Evolutionary conservation across 208 protist species (phyloP).

Genomic region (Wallacemonas sp.): DNA sequence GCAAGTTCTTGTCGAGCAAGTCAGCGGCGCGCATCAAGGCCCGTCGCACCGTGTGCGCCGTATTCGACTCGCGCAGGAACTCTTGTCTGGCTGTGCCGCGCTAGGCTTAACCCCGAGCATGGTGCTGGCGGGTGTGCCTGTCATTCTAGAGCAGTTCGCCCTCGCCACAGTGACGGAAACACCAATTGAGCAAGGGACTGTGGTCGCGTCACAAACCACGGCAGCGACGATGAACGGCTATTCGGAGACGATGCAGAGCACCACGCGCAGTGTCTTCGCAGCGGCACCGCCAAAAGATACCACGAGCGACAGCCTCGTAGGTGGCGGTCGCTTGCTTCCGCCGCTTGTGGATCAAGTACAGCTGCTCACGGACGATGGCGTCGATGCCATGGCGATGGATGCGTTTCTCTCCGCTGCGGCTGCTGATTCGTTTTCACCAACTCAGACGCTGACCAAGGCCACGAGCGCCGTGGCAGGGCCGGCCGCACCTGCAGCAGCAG

Average conservation of each 20-base stretch:
- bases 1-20: neutral
- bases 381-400: slow-evolving; percentile 11
- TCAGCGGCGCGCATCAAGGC: slow-evolving; percentile 2
- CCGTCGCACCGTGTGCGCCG: slow-evolving; percentile 17
- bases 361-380: neutral
- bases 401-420: neutral
- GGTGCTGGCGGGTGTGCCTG: slow-evolving; percentile 54
- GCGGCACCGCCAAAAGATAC: neutral
- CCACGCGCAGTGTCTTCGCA: neutral
- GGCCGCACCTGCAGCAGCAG: neutral
- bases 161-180: neutral
- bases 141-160: neutral
- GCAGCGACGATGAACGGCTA: neutral
- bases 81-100: slow-evolving; percentile 50
- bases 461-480: too few relatives aligned
- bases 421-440: too few relatives aligned
- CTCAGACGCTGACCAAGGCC: too few relatives aligned
- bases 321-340: slow-evolving; percentile 24
- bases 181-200: too few relatives aligned
- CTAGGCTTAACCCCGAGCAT: slow-evolving; percentile 64
- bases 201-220: neutral
- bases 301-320: too few relatives aligned
- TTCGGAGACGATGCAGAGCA: neutral
- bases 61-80: slow-evolving; percentile 46
- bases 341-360: slow-evolving; percentile 24